Evolutionary conservation across 345 rosid genomes (phyloP), one percentile per base, ranked within the genome.

Genomic region (Raphanus sativus): DNA sequence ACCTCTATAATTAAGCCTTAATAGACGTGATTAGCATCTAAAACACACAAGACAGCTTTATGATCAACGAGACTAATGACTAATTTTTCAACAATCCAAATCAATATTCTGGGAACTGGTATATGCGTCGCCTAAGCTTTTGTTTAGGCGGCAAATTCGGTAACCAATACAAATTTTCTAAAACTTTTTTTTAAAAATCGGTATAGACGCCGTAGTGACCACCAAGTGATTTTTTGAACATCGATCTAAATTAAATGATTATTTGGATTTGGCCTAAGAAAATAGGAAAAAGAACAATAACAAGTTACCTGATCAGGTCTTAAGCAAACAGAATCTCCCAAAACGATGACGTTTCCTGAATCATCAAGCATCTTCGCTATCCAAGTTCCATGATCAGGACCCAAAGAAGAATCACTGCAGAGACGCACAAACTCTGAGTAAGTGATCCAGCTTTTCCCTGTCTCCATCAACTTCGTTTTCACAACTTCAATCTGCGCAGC

Each of bases 261-360:
- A 54, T 11, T 0, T 40, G 48, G n/a, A 40, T 10, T 40, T 9
- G 48, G 12, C 10, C 4, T 9, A 40, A 40, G 3, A 12, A 40
- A 40, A 40, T 3, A 9, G 13, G 30, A 28, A 28, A 4, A 28
- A 28, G 30, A 28, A 28, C 30, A 36, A 8, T 11, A 45, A 45
- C 54, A 50, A 50, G 55, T 58, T 83, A 95, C 99, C 98, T 90
- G 89, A n/a, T 93, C 89, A 3, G 99, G 96, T 62, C 75, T 81
- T 28, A 96, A 83, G 63, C 90, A 84, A 65, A 91, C 99, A 10
- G 67, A 70, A 15, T 88, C 75, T 45, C 97, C 95, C 42, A 93
- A 10, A 2, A 96, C 90, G 73, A 96, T 81, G 1, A 91, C 99
- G 69, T 71, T 83, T 59, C 99, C 98, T 0, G 96, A 89, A 66